phyloP scores from a whole-genome alignment of 2,329 filamentous ascomycete genomes.

The Cryphonectria japonica region DNA sequence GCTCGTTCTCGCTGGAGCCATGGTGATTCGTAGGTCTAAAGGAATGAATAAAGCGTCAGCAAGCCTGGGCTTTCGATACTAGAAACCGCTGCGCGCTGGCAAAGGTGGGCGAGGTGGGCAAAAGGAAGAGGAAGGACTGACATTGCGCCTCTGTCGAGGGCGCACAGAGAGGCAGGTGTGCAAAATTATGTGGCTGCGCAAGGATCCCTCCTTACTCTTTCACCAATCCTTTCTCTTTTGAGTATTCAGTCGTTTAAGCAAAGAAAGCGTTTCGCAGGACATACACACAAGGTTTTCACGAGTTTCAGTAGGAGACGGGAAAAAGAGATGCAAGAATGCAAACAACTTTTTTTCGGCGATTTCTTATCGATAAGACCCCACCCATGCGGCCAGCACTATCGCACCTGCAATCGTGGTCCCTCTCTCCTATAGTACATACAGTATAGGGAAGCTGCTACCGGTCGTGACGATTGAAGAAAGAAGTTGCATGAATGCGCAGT shows the following conservation, averaged over 20 bases:
- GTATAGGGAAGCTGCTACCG: neutral
- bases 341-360: slow-evolving; percentile 1
- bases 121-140: neutral
- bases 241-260: neutral
- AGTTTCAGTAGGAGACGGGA: neutral
- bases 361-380: slow-evolving; percentile 14
- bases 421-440: neutral
- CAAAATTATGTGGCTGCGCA: neutral
- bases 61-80: neutral
- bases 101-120: neutral
- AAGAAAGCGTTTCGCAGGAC: neutral
- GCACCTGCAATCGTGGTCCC: neutral
- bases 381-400: neutral
- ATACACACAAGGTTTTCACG: neutral
- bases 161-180: neutral
- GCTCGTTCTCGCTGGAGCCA: slow-evolving; percentile 59
- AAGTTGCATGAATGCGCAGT: neutral
- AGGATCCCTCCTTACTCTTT: neutral
- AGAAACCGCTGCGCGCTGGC: neutral
- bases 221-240: neutral
- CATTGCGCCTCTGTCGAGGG: slow-evolving; percentile 1
- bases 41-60: neutral
- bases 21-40: slow-evolving; percentile 37
- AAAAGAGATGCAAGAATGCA: neutral
- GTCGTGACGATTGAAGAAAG: neutral